Conservation (phyloP, 257 asterid genomes). For the Penstemon eatonii region DNA sequence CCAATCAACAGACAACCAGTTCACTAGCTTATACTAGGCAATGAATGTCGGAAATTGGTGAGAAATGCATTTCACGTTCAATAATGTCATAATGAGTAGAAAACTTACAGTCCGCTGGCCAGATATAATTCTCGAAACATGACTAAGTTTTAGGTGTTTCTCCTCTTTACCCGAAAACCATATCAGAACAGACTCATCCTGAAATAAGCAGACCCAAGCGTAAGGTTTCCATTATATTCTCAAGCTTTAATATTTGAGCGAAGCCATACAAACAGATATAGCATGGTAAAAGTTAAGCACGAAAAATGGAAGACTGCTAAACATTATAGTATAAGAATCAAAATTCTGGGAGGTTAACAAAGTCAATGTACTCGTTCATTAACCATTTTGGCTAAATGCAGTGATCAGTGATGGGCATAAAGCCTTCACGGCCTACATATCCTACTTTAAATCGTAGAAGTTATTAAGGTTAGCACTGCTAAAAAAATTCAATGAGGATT, state of each 20-base stretch:
- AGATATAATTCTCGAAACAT: constrained; percentile 88
- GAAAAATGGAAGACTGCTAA: background rate
- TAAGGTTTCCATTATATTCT: background rate
- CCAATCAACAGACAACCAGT: constrained; percentile 4
- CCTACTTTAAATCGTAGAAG: too few relatives aligned
- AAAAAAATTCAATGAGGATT: background rate
- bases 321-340: background rate
- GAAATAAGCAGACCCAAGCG: constrained; percentile 24
- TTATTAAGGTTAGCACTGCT: too few relatives aligned
- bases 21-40: background rate
- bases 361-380: background rate
- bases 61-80: background rate
- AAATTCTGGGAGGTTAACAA: background rate
- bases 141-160: constrained; percentile 85
- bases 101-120: constrained; percentile 85
- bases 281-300: too few relatives aligned
- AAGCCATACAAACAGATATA: constrained; percentile 3
- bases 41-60: background rate
- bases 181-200: constrained; percentile 86
- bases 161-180: constrained; percentile 98
- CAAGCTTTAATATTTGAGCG: background rate
- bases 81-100: constrained; percentile 1
- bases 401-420: background rate
- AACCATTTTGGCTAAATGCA: background rate
- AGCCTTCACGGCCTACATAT: background rate